These are phyloP conservation scores for Rauvolfia tetraphylla DNA, from an alignment of 257 asterid species.

Conservation along the genomic window DNA sequence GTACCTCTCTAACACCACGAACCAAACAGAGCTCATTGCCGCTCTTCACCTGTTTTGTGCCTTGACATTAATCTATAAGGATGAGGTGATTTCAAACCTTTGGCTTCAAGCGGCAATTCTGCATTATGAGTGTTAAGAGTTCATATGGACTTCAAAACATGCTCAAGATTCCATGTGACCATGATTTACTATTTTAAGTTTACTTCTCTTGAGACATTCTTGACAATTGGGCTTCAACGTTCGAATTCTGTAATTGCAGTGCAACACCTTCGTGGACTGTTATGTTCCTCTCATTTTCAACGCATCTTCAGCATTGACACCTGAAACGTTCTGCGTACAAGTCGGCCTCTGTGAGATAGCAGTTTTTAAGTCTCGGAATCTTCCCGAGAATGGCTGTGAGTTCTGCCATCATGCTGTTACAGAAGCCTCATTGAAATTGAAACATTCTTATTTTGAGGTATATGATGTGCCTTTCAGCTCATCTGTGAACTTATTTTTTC, in stretches of 20 bases:
- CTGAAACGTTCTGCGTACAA: slow-evolving; percentile 56
- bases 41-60: slow-evolving; percentile 66
- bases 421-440: slow-evolving; percentile 65
- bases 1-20: slow-evolving; percentile 56
- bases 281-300: slow-evolving; percentile 80
- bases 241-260: slow-evolving; percentile 42
- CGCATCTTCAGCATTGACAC: slow-evolving; percentile 45
- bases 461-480: neutral
- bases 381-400: slow-evolving; percentile 55
- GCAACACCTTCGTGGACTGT: slow-evolving; percentile 68
- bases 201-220: neutral
- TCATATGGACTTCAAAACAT: neutral
- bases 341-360: slow-evolving; percentile 53
- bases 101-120: slow-evolving; percentile 3
- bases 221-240: neutral
- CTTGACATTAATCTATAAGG: slow-evolving; percentile 48
- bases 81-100: slow-evolving; percentile 43
- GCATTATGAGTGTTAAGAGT: neutral
- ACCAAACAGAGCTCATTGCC: slow-evolving; percentile 53
- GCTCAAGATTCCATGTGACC: neutral
- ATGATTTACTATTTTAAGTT: neutral
- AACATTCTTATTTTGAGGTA: slow-evolving; percentile 86
- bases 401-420: slow-evolving; percentile 61
- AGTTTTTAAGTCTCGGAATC: slow-evolving; percentile 28
- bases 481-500: neutral